phyloP scores from a whole-genome alignment of 164 flowering plant species.

The Tetracentron sinense region DNA sequence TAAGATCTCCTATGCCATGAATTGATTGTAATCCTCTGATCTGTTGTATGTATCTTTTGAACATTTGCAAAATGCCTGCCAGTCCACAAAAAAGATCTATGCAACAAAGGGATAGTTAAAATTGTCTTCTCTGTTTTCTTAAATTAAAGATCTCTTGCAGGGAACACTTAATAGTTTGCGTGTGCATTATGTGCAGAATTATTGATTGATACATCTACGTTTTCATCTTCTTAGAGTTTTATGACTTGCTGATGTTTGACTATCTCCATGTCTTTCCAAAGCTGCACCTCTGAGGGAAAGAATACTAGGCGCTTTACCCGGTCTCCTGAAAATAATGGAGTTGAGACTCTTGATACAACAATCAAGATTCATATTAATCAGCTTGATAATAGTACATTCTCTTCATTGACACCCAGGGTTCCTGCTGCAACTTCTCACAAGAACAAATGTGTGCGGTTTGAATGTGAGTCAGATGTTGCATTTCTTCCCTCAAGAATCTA shows the following conservation, averaged over 20 bases:
- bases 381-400: conserved; percentile 7
- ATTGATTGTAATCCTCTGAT: too few species aligned
- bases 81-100: neutral
- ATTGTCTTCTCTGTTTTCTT: too few species aligned
- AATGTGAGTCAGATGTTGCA: conserved; percentile 35
- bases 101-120: neutral
- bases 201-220: neutral
- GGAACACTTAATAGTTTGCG: neutral
- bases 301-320: conserved; percentile 16
- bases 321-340: conserved; percentile 24
- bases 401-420: conserved; percentile 20
- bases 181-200: neutral
- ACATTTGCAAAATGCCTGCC: neutral
- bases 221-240: neutral
- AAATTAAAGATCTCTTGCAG: neutral
- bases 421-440: conserved; percentile 27
- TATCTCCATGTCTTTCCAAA: conserved; percentile 7
- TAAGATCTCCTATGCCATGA: neutral
- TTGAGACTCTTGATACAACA: conserved; percentile 13
- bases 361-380: conserved; percentile 7
- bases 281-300: conserved; percentile 29
- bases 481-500: conserved; percentile 28
- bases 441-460: conserved; percentile 66
- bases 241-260: neutral
- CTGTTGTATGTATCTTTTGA: neutral